phyloP scores from a whole-genome alignment of 306 rosid genomes.

The Pachyrhizus erosus region DNA sequence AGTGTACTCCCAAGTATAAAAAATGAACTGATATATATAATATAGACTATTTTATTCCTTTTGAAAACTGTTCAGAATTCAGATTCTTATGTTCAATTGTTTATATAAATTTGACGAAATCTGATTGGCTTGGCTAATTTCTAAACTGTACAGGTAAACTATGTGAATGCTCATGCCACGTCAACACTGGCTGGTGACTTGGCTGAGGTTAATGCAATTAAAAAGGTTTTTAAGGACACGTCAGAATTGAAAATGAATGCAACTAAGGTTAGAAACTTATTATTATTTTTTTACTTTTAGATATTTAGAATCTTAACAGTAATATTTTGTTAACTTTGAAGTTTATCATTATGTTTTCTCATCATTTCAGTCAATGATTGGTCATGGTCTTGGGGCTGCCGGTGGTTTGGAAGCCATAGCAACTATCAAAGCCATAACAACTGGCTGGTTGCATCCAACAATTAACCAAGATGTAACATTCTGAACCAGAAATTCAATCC shows the following conservation, averaged over 20 bases:
- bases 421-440: constrained; percentile 74
- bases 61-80: background rate
- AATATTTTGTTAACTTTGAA: constrained; percentile 4
- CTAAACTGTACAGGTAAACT: constrained; percentile 61
- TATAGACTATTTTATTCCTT: background rate
- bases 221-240: constrained; percentile 67
- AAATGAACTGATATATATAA: background rate
- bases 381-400: constrained; percentile 85
- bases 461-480: constrained; percentile 66
- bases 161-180: constrained; percentile 87
- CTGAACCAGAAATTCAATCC: background rate
- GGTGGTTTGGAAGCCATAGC: constrained; percentile 85
- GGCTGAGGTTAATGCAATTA: constrained; percentile 77
- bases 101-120: background rate
- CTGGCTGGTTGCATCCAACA: constrained; percentile 82
- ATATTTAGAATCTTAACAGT: background rate
- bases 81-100: constrained; percentile 25
- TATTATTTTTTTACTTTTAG: background rate
- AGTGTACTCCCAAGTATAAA: background rate
- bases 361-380: constrained; percentile 70
- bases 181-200: constrained; percentile 78
- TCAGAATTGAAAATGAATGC: constrained; percentile 74
- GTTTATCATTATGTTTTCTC: background rate
- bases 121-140: background rate
- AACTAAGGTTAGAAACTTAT: constrained; percentile 59